Conservation (phyloP, 1,139 yeast genomes). For the Suhomyces maxii region DNA sequence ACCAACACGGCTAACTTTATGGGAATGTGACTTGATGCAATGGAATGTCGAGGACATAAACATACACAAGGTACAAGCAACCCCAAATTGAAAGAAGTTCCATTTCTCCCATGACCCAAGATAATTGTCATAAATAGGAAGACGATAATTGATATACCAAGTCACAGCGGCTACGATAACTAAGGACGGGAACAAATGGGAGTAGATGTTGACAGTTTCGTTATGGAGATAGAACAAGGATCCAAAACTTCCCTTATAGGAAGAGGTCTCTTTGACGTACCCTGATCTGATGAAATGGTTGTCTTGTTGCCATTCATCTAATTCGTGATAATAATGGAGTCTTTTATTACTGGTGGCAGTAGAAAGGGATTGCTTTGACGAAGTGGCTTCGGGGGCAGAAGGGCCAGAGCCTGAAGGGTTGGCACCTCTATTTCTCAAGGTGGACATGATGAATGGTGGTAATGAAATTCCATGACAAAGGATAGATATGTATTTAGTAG, state of each 20-base stretch:
- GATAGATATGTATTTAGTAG: not conserved
- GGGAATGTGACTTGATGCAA: conserved; percentile 74
- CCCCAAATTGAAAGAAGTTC: conserved; percentile 41
- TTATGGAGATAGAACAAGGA: conserved; percentile 76
- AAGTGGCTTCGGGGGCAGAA: not conserved
- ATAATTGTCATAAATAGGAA: conserved; percentile 45
- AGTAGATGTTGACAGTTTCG: conserved; percentile 79
- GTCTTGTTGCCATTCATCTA: conserved; percentile 86
- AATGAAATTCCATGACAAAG: not conserved
- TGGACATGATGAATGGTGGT: not conserved
- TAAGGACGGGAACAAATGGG: conserved; percentile 73
- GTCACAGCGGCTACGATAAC: conserved; percentile 30
- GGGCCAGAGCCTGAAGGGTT: not conserved
- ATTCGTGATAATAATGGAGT: conserved; percentile 33
- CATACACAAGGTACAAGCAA: conserved; percentile 55
- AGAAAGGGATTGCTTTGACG: no score
- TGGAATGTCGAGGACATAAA: conserved; percentile 78
- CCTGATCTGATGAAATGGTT: conserved; percentile 76
- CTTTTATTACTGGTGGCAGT: not conserved
- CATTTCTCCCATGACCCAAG: conserved; percentile 43
- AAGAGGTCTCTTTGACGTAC: conserved; percentile 69
- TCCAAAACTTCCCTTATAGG: conserved; percentile 48
- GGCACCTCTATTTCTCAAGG: not conserved
- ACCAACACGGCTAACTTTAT: conserved; percentile 58
- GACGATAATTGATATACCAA: conserved; percentile 24